These are phyloP conservation scores for Physcomitrium patens DNA, from an alignment of 225 moss, liverwort and hornwort genomes.

Conservation along the genomic window DNA sequence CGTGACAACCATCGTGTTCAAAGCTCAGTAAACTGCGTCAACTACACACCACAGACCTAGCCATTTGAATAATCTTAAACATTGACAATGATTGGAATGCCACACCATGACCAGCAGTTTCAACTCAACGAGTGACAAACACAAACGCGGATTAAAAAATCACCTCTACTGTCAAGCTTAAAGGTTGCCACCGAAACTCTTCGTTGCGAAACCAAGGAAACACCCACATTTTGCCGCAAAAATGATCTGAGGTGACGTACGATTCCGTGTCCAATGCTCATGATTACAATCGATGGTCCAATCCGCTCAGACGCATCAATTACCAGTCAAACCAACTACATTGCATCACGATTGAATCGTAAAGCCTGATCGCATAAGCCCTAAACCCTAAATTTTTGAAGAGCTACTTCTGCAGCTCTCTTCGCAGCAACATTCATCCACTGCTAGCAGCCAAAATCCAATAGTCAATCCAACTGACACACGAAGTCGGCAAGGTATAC, in stretches of 20 bases:
- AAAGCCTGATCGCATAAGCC: not conserved
- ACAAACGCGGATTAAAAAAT: not conserved
- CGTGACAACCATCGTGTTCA: not conserved
- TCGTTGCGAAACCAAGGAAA: constrained; percentile 26
- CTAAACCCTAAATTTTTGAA: constrained; percentile 30
- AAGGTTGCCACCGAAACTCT: constrained; percentile 40
- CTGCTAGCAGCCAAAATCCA: constrained; percentile 31
- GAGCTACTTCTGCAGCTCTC: constrained; percentile 58
- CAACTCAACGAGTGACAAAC: not conserved
- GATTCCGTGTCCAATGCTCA: constrained; percentile 44
- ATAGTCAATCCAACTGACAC: not conserved
- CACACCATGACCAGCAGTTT: not conserved
- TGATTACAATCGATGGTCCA: constrained; percentile 14
- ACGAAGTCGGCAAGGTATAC: not conserved
- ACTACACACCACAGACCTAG: not conserved
- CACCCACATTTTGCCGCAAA: constrained; percentile 26
- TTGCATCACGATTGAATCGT: constrained; percentile 5
- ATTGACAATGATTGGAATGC: constrained; percentile 1
- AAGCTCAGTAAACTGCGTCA: not conserved
- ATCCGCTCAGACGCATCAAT: constrained; percentile 1
- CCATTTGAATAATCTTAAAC: not conserved
- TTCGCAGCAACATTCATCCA: constrained; percentile 64
- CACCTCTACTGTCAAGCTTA: constrained; percentile 42
- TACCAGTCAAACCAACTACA: constrained; percentile 22
- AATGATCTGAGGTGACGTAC: constrained; percentile 36